A percentile compares a stretch with the other conserved stretches of the same genome.
Conservation (phyloP, 2,329 filamentous ascomycete species). For the Colletotrichum euphorbiae region DNA sequence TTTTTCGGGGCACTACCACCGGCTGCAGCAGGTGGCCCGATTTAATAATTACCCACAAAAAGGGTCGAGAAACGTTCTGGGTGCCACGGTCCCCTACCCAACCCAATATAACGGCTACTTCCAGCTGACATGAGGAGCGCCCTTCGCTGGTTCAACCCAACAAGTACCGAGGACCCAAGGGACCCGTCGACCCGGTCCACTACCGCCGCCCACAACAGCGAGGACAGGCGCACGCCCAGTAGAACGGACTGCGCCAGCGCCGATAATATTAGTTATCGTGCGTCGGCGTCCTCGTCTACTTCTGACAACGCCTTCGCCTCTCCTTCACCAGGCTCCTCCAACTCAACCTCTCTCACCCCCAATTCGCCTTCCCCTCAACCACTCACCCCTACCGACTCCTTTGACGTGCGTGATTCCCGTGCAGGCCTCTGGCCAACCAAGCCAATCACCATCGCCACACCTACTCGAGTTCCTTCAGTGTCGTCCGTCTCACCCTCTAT, state of each 20-base stretch:
- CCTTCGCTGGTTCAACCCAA: conserved; percentile 41
- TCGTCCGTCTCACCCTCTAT: conserved; percentile 43
- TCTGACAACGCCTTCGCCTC: conserved; percentile 42
- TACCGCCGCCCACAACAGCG: conserved; percentile 40
- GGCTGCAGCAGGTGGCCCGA: conserved; percentile 39
- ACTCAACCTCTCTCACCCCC: conserved; percentile 49
- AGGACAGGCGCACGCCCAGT: conserved; percentile 32
- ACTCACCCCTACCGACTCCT: conserved; percentile 53
- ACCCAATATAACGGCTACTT: conserved; percentile 39
- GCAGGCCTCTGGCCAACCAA: conserved; percentile 47
- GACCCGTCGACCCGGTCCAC: conserved; percentile 42
- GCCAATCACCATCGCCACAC: conserved; percentile 50
- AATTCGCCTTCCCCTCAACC: conserved; percentile 58
- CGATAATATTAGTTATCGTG: conserved; percentile 55
- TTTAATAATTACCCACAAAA: conserved; percentile 41
- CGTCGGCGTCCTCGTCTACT: conserved; percentile 44
- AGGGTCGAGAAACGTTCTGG: conserved; percentile 41
- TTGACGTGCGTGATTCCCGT: conserved; percentile 42
- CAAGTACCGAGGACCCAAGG: conserved; percentile 43
- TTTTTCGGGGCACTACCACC: conserved; percentile 38
- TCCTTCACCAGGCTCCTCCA: conserved; percentile 47
- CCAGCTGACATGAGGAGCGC: conserved; percentile 42
- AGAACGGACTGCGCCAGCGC: conserved; percentile 39
- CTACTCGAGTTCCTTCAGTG: conserved; percentile 41
- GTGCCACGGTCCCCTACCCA: conserved; percentile 38